These are phyloP conservation scores for Exserohilum rostratum DNA, from an alignment of 2,329 filamentous ascomycete genomes.

Conservation along the genomic window DNA sequence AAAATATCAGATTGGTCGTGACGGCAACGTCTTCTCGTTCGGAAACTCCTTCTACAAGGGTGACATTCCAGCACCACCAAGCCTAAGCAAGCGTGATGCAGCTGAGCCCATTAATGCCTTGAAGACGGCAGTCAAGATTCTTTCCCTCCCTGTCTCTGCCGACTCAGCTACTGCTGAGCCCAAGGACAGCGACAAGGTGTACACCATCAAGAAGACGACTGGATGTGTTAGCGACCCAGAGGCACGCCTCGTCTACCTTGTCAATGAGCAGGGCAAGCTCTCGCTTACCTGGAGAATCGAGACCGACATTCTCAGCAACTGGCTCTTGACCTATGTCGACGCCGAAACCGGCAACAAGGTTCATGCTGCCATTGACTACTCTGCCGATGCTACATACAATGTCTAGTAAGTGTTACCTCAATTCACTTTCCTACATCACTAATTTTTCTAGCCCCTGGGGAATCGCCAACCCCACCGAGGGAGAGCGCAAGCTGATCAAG, in stretches of 20 bases:
- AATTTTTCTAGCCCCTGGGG: slow-evolving; percentile 52
- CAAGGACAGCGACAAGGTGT: slow-evolving; percentile 46
- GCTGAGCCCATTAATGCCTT: slow-evolving; percentile 55
- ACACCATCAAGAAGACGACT: slow-evolving; percentile 55
- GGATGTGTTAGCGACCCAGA: slow-evolving; percentile 61
- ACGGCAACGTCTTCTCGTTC: slow-evolving; percentile 64
- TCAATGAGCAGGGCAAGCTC: slow-evolving; percentile 56
- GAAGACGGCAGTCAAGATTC: slow-evolving; percentile 47
- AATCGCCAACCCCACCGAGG: slow-evolving; percentile 61
- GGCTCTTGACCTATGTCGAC: slow-evolving; percentile 65
- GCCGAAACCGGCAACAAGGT: slow-evolving; percentile 56
- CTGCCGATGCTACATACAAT: slow-evolving; percentile 61
- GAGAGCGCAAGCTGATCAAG: slow-evolving; percentile 51
- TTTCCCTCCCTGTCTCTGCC: slow-evolving; percentile 52
- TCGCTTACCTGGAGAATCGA: slow-evolving; percentile 64
- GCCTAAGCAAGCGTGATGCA: slow-evolving; percentile 51
- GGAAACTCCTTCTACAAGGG: slow-evolving; percentile 60
- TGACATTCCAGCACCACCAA: slow-evolving; percentile 46
- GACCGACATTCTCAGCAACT: slow-evolving; percentile 63
- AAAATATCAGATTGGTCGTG: slow-evolving; percentile 52
- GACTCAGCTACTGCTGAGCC: slow-evolving; percentile 50
- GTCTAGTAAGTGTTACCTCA: slow-evolving; percentile 54
- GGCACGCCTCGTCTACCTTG: slow-evolving; percentile 62
- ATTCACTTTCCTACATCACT: not conserved
- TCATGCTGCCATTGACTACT: slow-evolving; percentile 63